Base-by-base conservation (phyloP, 257 asterid genomes). In the Agastache rugosa region DNA sequence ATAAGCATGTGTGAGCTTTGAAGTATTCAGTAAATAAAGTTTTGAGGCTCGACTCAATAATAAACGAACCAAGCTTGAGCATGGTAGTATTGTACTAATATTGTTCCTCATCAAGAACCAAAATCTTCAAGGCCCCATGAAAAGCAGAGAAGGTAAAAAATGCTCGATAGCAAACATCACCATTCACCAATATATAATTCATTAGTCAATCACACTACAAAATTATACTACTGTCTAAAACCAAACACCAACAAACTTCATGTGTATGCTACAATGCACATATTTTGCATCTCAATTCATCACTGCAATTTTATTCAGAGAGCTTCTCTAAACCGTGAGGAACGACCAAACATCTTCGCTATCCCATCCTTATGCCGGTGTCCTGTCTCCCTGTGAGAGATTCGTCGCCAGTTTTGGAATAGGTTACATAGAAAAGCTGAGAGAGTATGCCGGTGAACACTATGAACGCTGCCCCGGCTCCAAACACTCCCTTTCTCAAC, bases 391-490 rank as follows among this genome's bases (percentile, higher is more conserved):
- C 74, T 8, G 88, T 80, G 67, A 75, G 37, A 50, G 60, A 75
- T 11, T 82, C 85, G 19, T 81, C 83, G 20, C 85, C 81, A 2
- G 92, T 85, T 55, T 85, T 90, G 15, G 97, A 84, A 69, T 83
- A 88, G 80, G 85, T 86, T 22, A 80, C 91, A 0, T 90, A 90
- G 64, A 78, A 92, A 34, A 92, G 85, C 82, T 86, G 87, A 44
- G 98, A 92, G 35, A 84, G 35, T 41, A 88, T 79, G 63, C 94
- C 92, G 0, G 98, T 92, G 67, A 92, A 82, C 68, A 92, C 83
- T 5, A 90, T 72, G 74, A 92, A 88, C 10, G 98, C 98, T 27
- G 97, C 97, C 15, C 88, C 98, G 6, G 94, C 96, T 22, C 92
- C 98, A 54, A 90, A 92, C 39, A 90, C 87, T 63, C 98, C 98